Evolutionary conservation across 176 grass and related monocot genomes (phyloP).

Genomic region (Musa itinerans): DNA sequence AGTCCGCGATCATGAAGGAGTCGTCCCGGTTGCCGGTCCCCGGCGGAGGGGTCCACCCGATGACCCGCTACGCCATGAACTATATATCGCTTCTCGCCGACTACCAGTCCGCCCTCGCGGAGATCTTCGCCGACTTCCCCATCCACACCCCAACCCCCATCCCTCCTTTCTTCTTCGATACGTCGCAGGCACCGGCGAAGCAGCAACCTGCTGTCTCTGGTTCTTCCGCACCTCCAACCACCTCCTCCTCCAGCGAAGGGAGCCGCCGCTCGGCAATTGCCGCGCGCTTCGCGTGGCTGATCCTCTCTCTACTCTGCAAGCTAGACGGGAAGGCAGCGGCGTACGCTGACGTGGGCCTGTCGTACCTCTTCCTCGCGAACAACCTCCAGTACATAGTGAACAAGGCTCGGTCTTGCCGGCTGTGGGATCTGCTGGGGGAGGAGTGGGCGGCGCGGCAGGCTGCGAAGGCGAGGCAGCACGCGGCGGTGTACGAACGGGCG

Average conservation of each 20-base stretch:
- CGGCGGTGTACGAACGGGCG: not conserved
- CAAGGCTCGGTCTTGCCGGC: slow-evolving; percentile 26
- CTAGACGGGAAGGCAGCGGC: slow-evolving; percentile 50
- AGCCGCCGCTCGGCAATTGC: not conserved
- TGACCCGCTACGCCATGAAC: slow-evolving; percentile 25
- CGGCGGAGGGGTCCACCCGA: slow-evolving; percentile 43
- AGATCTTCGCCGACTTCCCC: slow-evolving; percentile 21
- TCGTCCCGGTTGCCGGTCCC: slow-evolving; percentile 15
- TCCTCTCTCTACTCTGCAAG: slow-evolving; percentile 38
- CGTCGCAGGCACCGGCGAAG: not conserved
- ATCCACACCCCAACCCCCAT: not conserved
- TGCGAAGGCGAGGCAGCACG: slow-evolving; percentile 2
- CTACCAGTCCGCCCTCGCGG: slow-evolving; percentile 30
- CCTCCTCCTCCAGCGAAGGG: not conserved
- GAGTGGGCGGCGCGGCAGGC: slow-evolving; percentile 6
- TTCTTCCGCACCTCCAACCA: not conserved
- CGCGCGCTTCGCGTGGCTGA: slow-evolving; percentile 21
- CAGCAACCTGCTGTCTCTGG: not conserved
- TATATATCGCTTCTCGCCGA: slow-evolving; percentile 53
- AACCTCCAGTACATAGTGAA: slow-evolving; percentile 53
- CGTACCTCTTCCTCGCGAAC: slow-evolving; percentile 64
- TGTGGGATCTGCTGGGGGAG: not conserved
- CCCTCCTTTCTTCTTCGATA: not conserved
- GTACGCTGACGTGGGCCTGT: slow-evolving; percentile 32
- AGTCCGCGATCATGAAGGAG: slow-evolving; percentile 53